Evolutionary conservation across 768 basidiomycete genomes (phyloP).

Genomic region (Mycena crocata): DNA sequence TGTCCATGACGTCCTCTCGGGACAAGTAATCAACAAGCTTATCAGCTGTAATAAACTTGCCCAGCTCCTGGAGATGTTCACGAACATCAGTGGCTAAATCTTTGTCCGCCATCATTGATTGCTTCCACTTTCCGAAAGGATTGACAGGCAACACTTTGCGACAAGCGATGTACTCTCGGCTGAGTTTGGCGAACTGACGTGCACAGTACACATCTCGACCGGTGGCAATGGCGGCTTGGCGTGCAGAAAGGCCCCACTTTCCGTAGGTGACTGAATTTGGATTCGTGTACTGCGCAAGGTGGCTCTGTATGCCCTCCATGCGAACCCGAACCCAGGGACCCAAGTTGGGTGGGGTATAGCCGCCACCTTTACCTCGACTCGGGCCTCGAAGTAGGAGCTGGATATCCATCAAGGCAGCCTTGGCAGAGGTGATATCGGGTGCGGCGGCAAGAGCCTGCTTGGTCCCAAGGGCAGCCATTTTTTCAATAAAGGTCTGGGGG

Average conservation of each 20-base stretch:
- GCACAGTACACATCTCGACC: slow-evolving; percentile 14
- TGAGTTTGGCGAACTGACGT: slow-evolving; percentile 7
- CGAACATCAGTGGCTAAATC: slow-evolving; percentile 32
- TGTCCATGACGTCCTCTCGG: slow-evolving; percentile 22
- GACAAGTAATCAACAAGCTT: slow-evolving; percentile 37
- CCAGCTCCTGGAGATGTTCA: slow-evolving; percentile 16
- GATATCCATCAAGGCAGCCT: slow-evolving; percentile 18
- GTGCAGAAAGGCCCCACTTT: slow-evolving; percentile 12
- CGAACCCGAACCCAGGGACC: slow-evolving; percentile 18
- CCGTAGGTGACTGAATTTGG: slow-evolving; percentile 14
- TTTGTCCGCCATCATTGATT: slow-evolving; percentile 33
- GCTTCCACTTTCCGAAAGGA: slow-evolving; percentile 24
- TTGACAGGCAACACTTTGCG: slow-evolving; percentile 25
- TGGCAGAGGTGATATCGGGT: slow-evolving; percentile 21
- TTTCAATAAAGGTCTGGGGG: not conserved
- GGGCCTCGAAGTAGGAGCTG: slow-evolving; percentile 15
- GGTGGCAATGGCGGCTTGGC: slow-evolving; percentile 12
- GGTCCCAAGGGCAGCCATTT: slow-evolving; percentile 18
- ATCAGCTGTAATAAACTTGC: slow-evolving; percentile 36
- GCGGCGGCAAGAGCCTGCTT: slow-evolving; percentile 16
- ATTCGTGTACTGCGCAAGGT: slow-evolving; percentile 12
- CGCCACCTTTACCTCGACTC: slow-evolving; percentile 11
- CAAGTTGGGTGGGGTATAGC: slow-evolving; percentile 4
- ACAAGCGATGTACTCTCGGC: slow-evolving; percentile 15
- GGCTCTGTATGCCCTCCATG: slow-evolving; percentile 13